Base-by-base conservation (phyloP, 2,329 filamentous ascomycete genomes). In the Apiospora saccharicola region DNA sequence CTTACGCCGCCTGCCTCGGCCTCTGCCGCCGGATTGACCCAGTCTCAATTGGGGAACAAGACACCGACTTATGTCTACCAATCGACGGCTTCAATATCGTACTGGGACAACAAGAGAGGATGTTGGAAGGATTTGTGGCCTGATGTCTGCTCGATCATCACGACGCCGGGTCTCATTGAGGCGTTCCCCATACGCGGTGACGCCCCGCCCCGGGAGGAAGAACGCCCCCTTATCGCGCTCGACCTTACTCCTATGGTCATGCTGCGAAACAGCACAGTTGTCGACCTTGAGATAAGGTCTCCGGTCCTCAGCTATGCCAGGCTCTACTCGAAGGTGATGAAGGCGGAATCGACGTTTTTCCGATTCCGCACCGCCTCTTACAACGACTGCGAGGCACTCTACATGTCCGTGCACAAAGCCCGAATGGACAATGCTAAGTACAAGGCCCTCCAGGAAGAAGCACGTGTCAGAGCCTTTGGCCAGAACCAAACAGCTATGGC, bases 361-460 rank as follows among this genome's bases (percentile, higher is more conserved):
- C 96, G 97, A 86, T 96, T 98, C 88, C 92, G 96, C 57, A 94
- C 94, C 68, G 87, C 92, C 57, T 93, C 89, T 67, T 87, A 91
- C 2, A 88, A 90, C 61, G 96, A 98, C 74, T 97, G 95, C 79
- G 91, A 93, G 75, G 88, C 89, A 47, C 87, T 99, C 5, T 99
- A 98, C 82, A 89, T 89, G 78, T 90, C 96, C 61, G 95, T 98
- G 74, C 97, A 98, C 82, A 89, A 93, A 73, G 92, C 95, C 26
- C 93, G 96, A 68, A 93, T 98, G 80, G 94, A 98, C 83, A 98
- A 98, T 80, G 92, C 94, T 70, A 96, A 95, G 71, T 98, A 96
- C 83, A 95, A 89, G 72, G 86, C 89, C 68, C 85, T 92, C 24
- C 89, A 90, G 76, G 88, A 91, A 74, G 90, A 92, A 75, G 93